These are phyloP conservation scores for Warburgia ugandensis DNA, from an alignment of 164 flowering plant genomes.

Conservation along the genomic window DNA sequence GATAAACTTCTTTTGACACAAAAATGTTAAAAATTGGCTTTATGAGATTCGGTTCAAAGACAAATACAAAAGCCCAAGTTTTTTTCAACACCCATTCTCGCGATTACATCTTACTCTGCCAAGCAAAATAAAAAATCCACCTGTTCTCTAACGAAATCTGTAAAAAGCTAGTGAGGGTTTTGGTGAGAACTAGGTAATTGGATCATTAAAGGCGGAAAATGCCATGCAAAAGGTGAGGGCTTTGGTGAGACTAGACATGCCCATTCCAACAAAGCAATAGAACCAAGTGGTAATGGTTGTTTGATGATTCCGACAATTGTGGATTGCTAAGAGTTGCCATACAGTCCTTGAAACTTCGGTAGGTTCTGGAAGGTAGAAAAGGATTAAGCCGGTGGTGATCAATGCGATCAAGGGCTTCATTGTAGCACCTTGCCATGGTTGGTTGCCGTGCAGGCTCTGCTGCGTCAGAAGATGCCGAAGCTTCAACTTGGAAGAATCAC, in stretches of 20 bases:
- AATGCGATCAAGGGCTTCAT: conserved; percentile 69
- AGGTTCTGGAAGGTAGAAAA: conserved; percentile 78
- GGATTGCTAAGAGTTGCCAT: conserved; percentile 85
- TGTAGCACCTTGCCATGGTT: conserved; percentile 89
- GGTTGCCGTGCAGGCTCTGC: conserved; percentile 25
- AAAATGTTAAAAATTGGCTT: no score
- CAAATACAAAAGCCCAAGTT: no score
- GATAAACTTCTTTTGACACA: no score
- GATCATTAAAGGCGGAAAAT: conserved; percentile 91
- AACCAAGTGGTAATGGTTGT: conserved; percentile 89
- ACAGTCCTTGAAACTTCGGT: conserved; percentile 64
- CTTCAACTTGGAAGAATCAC: conserved; percentile 14
- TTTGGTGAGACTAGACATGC: conserved; percentile 76
- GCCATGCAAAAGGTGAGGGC: conserved; percentile 84
- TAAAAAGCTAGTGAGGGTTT: no score
- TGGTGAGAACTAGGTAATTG: conserved; percentile 90
- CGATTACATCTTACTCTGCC: no score
- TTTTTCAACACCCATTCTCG: no score
- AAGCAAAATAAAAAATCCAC: no score
- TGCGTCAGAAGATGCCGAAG: conserved; percentile 13
- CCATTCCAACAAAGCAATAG: conserved; percentile 81
- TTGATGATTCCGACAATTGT: conserved; percentile 90
- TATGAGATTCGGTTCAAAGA: no score
- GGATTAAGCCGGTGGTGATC: conserved; percentile 66
- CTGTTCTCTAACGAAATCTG: no score